Evolutionary conservation across 805 yeast genomes (phyloP), one percentile per base, ranked within the genome.

Genomic region (Metschnikowia koreensis): DNA sequence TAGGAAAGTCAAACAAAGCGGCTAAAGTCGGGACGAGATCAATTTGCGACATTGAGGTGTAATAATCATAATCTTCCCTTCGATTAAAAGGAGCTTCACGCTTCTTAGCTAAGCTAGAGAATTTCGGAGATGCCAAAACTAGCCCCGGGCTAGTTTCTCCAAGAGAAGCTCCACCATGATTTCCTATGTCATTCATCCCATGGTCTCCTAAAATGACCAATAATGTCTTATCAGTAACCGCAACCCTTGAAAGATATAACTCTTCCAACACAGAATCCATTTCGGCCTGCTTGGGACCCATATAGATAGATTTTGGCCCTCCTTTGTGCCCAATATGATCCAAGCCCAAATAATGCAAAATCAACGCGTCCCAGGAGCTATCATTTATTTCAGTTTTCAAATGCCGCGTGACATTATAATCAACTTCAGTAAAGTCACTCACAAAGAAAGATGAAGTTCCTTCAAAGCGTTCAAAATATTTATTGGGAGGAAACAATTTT

Each of bases 281-380:
- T 66, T 94, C 99, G 5, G 48, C 52, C 55, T 91, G 97, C 62
- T 94, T 94, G 0, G 71, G 75, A 8, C 83, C 81, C 99, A 94
- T 94, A 59, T 82, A 84, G 0, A 80, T 69, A 10, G 97, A 89
- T 6, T 71, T 61, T 0, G 99, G 93, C 0, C 99, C 99, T 42
- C 96, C 96, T 65, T 91, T 93, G 67, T 94, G 99, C 1, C 99
- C 99, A 61, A 94, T 94, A 66, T 94, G 99, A 65, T 94, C 99
- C 29, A 94, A 73, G 0, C 99, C 99, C 16, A 94, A 71, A 62
- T 93, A 94, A 66, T 94, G 99, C 38, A 94, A 71, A 38, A 94
- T 86, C 55, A 94, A 71, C 6, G 84, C 86, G 64, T 94, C 97
- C 98, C 98, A 94, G 3, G 70, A 56, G 0, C 58, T 40, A 16